Conservation (phyloP, 2,329 filamentous ascomycete genomes). For the Fusarium sp. region DNA sequence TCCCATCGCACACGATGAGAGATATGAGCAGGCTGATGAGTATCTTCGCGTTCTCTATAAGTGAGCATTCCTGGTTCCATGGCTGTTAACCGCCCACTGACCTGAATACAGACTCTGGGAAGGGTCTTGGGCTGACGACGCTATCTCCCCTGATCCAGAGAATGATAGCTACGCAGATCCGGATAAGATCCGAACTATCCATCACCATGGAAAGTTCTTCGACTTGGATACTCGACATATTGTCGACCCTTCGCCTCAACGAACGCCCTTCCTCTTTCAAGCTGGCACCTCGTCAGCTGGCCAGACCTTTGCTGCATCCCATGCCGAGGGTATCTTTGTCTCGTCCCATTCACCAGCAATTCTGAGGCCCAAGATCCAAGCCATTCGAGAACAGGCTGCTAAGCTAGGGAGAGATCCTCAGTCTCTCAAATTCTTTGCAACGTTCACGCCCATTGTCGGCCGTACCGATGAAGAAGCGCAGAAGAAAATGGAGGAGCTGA, state of each 20-base stretch:
- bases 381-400: slow-evolving; percentile 64
- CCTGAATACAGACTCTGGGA: slow-evolving; percentile 59
- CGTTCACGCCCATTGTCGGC: slow-evolving; percentile 62
- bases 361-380: slow-evolving; percentile 62
- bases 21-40: slow-evolving; percentile 71
- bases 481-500: slow-evolving; percentile 62
- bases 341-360: slow-evolving; percentile 64
- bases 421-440: slow-evolving; percentile 67
- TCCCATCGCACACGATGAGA: slow-evolving; percentile 70
- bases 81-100: background rate
- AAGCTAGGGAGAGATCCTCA: slow-evolving; percentile 65
- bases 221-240: slow-evolving; percentile 58
- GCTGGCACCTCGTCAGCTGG: slow-evolving; percentile 70
- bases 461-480: slow-evolving; percentile 64
- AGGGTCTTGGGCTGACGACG: slow-evolving; percentile 68
- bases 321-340: slow-evolving; percentile 72
- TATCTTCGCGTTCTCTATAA: slow-evolving; percentile 73
- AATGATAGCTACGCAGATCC: slow-evolving; percentile 70
- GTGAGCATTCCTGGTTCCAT: slow-evolving; percentile 46
- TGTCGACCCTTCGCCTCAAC: slow-evolving; percentile 67
- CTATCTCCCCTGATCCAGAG: slow-evolving; percentile 64
- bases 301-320: slow-evolving; percentile 65
- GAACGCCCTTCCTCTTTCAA: slow-evolving; percentile 69
- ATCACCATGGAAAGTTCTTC: slow-evolving; percentile 70
- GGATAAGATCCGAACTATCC: slow-evolving; percentile 68